Base-by-base conservation (phyloP, 129 eudicot species). In the Centrapalus pauciflorus region DNA sequence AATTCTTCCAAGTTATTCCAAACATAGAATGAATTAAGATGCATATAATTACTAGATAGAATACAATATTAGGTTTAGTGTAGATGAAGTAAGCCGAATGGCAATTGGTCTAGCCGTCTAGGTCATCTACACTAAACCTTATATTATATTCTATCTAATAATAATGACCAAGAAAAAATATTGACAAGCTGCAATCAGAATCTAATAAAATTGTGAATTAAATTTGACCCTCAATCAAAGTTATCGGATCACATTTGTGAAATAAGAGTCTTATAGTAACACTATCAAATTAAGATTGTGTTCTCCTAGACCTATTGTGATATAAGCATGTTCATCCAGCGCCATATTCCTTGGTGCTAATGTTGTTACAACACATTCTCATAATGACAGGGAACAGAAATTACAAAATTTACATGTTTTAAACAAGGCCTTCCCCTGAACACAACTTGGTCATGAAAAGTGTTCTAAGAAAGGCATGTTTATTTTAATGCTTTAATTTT, bases 21-120 rank as follows among this genome's bases (percentile, higher is more conserved):
- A 48, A 25, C 55, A 72, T 5, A 30, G 20, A 49, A 72, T 13
- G 48, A 72, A n/a, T 2, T n/a, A 16, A 23, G 19, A 61, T 61
- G 77, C 69, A 5, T 61, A 51, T 14, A 61, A n/a, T n/a, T n/a
- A n/a, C n/a, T n/a, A n/a, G n/a, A n/a, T n/a, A n/a, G n/a, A n/a
- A n/a, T n/a, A n/a, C n/a, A n/a, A n/a, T n/a, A n/a, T n/a, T n/a
- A n/a, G n/a, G n/a, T n/a, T n/a, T n/a, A n/a, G n/a, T n/a, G n/a
- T n/a, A n/a, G n/a, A n/a, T n/a, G n/a, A n/a, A n/a, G n/a, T n/a
- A n/a, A n/a, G n/a, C n/a, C n/a, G n/a, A n/a, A n/a, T n/a, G n/a
- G n/a, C n/a, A n/a, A n/a, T n/a, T n/a, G n/a, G n/a, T n/a, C n/a
- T n/a, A n/a, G n/a, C n/a, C n/a, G n/a, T n/a, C n/a, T n/a, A n/a